Evolutionary conservation across 805 yeast species (phyloP).

Genomic region (Zygosaccharomyces pseudorouxii): DNA sequence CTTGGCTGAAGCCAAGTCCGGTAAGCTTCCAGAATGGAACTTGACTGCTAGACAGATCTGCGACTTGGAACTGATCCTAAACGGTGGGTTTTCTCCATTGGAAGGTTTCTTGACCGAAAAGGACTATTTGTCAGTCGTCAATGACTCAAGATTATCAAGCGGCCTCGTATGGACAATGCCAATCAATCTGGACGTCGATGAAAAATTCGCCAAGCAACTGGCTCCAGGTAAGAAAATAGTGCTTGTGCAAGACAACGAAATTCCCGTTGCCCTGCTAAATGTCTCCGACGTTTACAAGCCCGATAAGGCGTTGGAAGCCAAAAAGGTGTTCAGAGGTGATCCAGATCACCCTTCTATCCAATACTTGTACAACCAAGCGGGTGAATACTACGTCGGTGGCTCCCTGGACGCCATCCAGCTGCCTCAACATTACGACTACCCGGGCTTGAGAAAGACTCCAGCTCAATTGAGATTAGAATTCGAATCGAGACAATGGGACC

Average conservation of each 20-base stretch:
- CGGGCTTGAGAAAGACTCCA: slow-evolving; percentile 83
- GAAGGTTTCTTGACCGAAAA: slow-evolving; percentile 58
- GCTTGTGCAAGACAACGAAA: slow-evolving; percentile 75
- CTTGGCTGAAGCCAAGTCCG: slow-evolving; percentile 50
- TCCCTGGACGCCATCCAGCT: slow-evolving; percentile 73
- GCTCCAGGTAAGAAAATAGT: slow-evolving; percentile 59
- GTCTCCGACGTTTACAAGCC: slow-evolving; percentile 77
- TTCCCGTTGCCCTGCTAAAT: slow-evolving; percentile 75
- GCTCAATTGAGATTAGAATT: slow-evolving; percentile 86
- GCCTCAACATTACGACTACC: slow-evolving; percentile 88
- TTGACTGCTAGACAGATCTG: slow-evolving; percentile 87
- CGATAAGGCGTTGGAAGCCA: slow-evolving; percentile 73
- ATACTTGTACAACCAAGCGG: slow-evolving; percentile 67
- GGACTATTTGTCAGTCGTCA: slow-evolving; percentile 62
- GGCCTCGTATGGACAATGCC: slow-evolving; percentile 92
- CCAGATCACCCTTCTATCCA: slow-evolving; percentile 92
- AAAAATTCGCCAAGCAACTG: slow-evolving; percentile 43
- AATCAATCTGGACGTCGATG: slow-evolving; percentile 75
- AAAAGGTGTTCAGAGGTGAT: slow-evolving; percentile 89
- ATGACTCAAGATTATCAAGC: slow-evolving; percentile 61
- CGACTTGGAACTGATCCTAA: slow-evolving; percentile 84
- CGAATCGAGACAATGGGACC: slow-evolving; percentile 72
- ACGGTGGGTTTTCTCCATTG: slow-evolving; percentile 91
- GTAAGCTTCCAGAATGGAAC: slow-evolving; percentile 37
- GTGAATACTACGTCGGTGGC: slow-evolving; percentile 88